phyloP scores from a whole-genome alignment of 2,329 filamentous ascomycete genomes.

The Paracoccidioides lutzii region DNA sequence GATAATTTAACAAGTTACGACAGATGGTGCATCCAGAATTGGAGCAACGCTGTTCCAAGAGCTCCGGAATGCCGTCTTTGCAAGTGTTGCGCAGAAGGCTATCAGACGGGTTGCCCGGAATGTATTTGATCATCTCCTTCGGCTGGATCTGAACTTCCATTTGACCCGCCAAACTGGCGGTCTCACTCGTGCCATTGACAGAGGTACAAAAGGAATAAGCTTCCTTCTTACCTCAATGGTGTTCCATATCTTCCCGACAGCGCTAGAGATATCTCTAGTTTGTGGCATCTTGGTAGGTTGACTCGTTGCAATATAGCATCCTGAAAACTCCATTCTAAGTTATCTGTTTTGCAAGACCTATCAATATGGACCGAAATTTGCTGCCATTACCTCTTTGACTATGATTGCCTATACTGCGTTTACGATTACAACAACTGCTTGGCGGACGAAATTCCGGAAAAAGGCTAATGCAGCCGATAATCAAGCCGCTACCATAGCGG shows the following conservation, averaged over 20 bases:
- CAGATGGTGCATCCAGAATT: constrained; percentile 73
- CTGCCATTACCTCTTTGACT: constrained; percentile 74
- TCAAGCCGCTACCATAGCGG: constrained; percentile 82
- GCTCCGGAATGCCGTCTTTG: constrained; percentile 88
- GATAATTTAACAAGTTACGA: constrained; percentile 1
- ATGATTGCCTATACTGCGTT: constrained; percentile 96
- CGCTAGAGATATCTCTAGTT: constrained; percentile 86
- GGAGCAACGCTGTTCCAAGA: constrained; percentile 86
- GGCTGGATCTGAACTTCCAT: constrained; percentile 86
- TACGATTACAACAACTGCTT: constrained; percentile 89
- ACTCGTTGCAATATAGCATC: background rate
- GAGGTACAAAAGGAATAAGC: constrained; percentile 96
- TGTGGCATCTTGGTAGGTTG: constrained; percentile 66
- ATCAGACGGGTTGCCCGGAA: constrained; percentile 83
- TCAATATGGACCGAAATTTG: constrained; percentile 86
- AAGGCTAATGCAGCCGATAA: constrained; percentile 96
- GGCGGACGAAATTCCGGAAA: constrained; percentile 91
- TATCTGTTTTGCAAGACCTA: constrained; percentile 51
- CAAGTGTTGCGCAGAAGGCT: constrained; percentile 90
- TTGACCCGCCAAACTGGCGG: constrained; percentile 89
- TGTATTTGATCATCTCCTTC: constrained; percentile 81
- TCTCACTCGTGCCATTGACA: constrained; percentile 82
- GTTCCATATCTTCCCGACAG: constrained; percentile 89
- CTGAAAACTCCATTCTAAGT: background rate
- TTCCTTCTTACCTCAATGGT: constrained; percentile 97